phyloP scores from a whole-genome alignment of 2,329 filamentous ascomycete genomes.

The Xylaria sp. region DNA sequence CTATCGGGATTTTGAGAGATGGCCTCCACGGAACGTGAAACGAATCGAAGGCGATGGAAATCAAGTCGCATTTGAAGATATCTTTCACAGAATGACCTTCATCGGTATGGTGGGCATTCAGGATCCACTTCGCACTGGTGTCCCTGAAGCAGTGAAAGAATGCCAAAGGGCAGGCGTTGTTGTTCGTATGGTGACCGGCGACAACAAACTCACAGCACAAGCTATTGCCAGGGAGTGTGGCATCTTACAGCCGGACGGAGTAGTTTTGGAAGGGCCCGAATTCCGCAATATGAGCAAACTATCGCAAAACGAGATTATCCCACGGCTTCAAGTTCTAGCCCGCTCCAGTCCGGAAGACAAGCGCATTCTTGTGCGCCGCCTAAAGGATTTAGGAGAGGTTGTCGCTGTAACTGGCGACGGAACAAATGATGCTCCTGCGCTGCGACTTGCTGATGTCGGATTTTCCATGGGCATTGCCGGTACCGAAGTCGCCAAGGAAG shows the following conservation, averaged over 20 bases:
- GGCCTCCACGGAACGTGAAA: constrained; percentile 77
- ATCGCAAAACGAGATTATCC: constrained; percentile 75
- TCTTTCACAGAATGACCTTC: constrained; percentile 75
- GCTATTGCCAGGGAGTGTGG: constrained; percentile 84
- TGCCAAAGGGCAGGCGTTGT: constrained; percentile 82
- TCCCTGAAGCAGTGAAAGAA: constrained; percentile 76
- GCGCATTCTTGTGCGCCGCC: constrained; percentile 74
- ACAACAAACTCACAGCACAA: constrained; percentile 82
- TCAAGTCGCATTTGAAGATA: constrained; percentile 72
- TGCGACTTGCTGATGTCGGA: constrained; percentile 84
- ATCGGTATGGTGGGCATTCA: constrained; percentile 82
- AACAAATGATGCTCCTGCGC: constrained; percentile 83
- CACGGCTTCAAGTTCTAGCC: constrained; percentile 76
- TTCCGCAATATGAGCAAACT: constrained; percentile 77
- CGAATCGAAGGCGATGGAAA: constrained; percentile 65
- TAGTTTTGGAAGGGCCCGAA: constrained; percentile 81
- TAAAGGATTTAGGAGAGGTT: constrained; percentile 79
- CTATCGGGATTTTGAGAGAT: constrained; percentile 84
- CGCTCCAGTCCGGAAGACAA: constrained; percentile 82
- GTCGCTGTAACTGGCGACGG: constrained; percentile 87
- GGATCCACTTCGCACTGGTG: constrained; percentile 79
- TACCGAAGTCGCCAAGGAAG: constrained; percentile 86
- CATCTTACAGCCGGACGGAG: constrained; percentile 73
- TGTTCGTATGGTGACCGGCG: constrained; percentile 87
- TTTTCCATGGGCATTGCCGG: constrained; percentile 89